Percentiles rank a stretch among this genome's conserved stretches.
These are phyloP conservation scores for Sporobolus alterniflorus DNA, from an alignment of 202 grass and related monocot genomes.

Conservation along the genomic window DNA sequence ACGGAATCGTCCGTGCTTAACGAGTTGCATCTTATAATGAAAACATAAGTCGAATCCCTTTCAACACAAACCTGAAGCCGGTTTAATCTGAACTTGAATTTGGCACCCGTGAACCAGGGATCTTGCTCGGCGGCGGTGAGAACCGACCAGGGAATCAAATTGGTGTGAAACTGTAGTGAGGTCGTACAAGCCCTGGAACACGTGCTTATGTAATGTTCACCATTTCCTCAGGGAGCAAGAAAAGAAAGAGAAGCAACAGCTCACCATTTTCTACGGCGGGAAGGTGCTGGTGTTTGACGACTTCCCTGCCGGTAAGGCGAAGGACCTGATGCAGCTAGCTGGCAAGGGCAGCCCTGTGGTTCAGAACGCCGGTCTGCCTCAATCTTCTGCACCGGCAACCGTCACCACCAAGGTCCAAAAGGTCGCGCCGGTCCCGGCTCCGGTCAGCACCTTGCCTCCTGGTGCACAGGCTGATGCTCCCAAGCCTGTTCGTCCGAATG, in stretches of 20 bases:
- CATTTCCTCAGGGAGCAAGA: slow-evolving; percentile 54
- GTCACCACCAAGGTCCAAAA: slow-evolving; percentile 22
- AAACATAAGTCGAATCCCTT: slow-evolving; percentile 16
- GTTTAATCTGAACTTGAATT: neutral
- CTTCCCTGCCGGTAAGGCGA: slow-evolving; percentile 75
- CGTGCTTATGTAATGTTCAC: slow-evolving; percentile 16
- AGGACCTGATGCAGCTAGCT: slow-evolving; percentile 87
- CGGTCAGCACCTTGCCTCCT: slow-evolving; percentile 37
- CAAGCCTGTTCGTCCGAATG: slow-evolving; percentile 49
- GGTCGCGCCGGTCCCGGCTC: neutral
- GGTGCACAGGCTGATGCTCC: slow-evolving; percentile 34
- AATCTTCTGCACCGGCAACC: slow-evolving; percentile 20
- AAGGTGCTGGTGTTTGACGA: slow-evolving; percentile 89
- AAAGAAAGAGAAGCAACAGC: slow-evolving; percentile 50
- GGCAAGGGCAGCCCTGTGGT: slow-evolving; percentile 54
- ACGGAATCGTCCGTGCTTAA: neutral
- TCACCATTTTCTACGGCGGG: slow-evolving; percentile 94
- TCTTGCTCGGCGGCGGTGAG: neutral
- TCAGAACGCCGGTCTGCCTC: slow-evolving; percentile 15
- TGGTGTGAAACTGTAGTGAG: slow-evolving; percentile 13
- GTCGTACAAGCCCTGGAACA: neutral
- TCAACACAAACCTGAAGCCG: neutral
- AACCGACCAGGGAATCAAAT: neutral
- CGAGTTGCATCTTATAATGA: neutral
- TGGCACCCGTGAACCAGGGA: neutral